Conservation (phyloP, 768 basidiomycete species). For the Porpolomopsis calyptriformis region DNA sequence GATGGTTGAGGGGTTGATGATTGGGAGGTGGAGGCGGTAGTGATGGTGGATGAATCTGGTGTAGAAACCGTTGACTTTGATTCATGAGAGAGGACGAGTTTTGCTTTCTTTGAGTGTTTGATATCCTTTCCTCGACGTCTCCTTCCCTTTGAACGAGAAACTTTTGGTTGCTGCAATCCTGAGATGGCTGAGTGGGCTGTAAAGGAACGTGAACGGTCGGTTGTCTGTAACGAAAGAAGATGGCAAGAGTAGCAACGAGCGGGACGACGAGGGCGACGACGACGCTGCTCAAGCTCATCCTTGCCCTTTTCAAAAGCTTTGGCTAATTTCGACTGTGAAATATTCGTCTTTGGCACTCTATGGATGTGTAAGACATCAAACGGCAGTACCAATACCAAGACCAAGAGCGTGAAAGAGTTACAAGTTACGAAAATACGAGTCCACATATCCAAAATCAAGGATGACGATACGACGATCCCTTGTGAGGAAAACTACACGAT, state of each 20-base stretch:
- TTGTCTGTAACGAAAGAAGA: not conserved
- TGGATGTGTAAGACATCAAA: no score
- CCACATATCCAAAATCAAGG: not conserved
- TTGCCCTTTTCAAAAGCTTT: no score
- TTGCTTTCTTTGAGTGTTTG: constrained; percentile 42
- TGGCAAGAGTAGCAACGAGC: no score
- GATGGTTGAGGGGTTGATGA: not conserved
- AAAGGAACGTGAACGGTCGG: not conserved
- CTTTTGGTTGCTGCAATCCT: constrained; percentile 20
- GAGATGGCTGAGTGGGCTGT: not conserved
- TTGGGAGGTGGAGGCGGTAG: not conserved
- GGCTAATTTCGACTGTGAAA: no score
- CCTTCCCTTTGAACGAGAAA: constrained; percentile 45
- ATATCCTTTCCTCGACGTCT: constrained; percentile 48
- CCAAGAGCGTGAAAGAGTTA: not conserved
- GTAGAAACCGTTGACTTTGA: constrained; percentile 1
- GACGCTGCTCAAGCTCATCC: no score
- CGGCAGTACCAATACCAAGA: not conserved
- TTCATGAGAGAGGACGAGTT: constrained; percentile 16
- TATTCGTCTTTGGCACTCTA: no score
- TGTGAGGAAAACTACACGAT: not conserved
- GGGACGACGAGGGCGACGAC: no score
- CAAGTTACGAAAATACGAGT: not conserved
- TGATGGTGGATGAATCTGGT: not conserved
- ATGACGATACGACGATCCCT: not conserved